Conservation (phyloP, 768 basidiomycete genomes). For the Phylloporus rhodoxanthus region DNA sequence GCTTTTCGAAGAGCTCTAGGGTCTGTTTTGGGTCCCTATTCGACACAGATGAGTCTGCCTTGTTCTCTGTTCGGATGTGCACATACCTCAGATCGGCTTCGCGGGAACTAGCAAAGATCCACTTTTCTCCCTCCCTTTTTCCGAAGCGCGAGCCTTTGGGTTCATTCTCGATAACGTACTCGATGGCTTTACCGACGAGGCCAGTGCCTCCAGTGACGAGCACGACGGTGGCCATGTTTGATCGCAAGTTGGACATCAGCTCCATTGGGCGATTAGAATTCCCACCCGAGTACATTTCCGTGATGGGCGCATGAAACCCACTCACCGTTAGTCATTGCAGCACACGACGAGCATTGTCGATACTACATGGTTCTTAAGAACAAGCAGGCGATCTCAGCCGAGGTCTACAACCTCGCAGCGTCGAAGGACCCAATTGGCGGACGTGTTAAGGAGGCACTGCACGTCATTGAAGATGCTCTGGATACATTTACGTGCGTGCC, state of each 20-base stretch:
- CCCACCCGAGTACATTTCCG: neutral
- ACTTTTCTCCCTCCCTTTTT: slow-evolving; percentile 67
- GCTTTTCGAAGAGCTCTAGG: slow-evolving; percentile 73
- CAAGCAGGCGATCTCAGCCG: slow-evolving; percentile 43
- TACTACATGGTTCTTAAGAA: slow-evolving; percentile 35
- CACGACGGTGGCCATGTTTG: slow-evolving; percentile 41
- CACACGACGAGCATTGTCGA: neutral
- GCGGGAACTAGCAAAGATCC: slow-evolving; percentile 75
- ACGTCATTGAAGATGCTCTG: slow-evolving; percentile 74
- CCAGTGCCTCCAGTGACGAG: slow-evolving; percentile 85
- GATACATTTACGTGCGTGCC: slow-evolving; percentile 72
- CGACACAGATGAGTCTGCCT: slow-evolving; percentile 4
- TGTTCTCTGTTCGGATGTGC: neutral
- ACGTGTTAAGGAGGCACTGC: slow-evolving; percentile 70
- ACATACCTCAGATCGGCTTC: slow-evolving; percentile 81
- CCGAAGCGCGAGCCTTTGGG: slow-evolving; percentile 76
- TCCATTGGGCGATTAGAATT: slow-evolving; percentile 8
- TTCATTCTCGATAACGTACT: slow-evolving; percentile 73
- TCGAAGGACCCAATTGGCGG: slow-evolving; percentile 50
- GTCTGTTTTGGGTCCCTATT: slow-evolving; percentile 66
- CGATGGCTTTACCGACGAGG: slow-evolving; percentile 81
- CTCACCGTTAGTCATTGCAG: slow-evolving; percentile 3
- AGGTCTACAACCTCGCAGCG: slow-evolving; percentile 58
- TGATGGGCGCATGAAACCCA: neutral
- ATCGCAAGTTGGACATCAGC: neutral